Base-by-base conservation (phyloP, 2,329 filamentous ascomycete genomes). In the Leptographium lundbergii region DNA sequence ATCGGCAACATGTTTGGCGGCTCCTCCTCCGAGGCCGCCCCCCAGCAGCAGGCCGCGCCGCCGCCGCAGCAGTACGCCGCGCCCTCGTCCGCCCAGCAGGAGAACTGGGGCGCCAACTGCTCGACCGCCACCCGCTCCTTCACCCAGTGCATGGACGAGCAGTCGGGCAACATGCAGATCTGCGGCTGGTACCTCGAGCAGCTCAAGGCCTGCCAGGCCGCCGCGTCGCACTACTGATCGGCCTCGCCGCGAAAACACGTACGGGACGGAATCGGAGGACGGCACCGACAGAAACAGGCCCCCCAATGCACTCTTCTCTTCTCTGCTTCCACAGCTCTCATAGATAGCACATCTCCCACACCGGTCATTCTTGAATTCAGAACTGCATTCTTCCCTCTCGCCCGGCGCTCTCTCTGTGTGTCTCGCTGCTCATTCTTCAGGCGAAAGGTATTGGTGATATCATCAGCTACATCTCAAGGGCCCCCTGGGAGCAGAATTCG, bases 141-240 rank as follows among this genome's bases (percentile, higher is more conserved):
- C 81, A 91, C 90, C 69, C 87, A 86, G 77, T 99, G 94, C 81
- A 87, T 99, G 86, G 91, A 97, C 73, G 89, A 97, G 70, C 88
- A 99, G 74, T 78, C 85, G 71, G 94, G 94, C 66, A 91, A 94
- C 76, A 85, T 99, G 87, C 86, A 87, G 71, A 95, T 96, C 71
- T 99, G 94, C 78, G 88, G 88, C 66, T 99, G 92, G 91, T 99
- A 99, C 74, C 77, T 99, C 68, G 94, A 99, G 73, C 92, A 99
- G 82, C 80, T 99, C 74, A 92, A 91, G 81, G 87, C 88, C 59
- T 92, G 88, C 80, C 88, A 92, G 79, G 76, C 82, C 64, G 88
- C 89, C 66, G 86, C 88, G 59, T 83, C 78, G 73, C 83, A 77
- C 67, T 89, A 89, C 76, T 89, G 84, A 53, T 29, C 22, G 47